Conservation (phyloP, 1,284 basidiomycete genomes). For the Volvariella volvacea region DNA sequence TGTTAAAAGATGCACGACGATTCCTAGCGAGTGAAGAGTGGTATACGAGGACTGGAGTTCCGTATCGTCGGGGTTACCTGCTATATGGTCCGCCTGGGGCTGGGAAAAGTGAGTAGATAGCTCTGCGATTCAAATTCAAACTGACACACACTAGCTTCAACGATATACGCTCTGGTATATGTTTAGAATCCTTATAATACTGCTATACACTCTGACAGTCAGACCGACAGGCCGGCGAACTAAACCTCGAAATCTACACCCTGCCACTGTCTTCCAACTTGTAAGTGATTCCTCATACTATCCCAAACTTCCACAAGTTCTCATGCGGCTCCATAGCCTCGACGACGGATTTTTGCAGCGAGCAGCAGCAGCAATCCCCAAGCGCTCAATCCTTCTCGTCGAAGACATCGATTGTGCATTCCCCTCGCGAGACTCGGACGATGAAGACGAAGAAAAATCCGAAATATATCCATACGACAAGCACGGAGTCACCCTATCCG, state of each 20-base stretch:
- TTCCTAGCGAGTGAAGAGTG: conserved; percentile 44
- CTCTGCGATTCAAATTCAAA: too few species aligned
- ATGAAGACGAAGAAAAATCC: conserved; percentile 16
- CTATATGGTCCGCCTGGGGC: conserved; percentile 50
- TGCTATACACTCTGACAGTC: background rate
- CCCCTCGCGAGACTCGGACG: conserved; percentile 35
- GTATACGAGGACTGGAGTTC: conserved; percentile 47
- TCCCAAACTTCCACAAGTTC: background rate
- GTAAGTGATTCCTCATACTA: conserved; percentile 25
- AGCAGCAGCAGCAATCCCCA: conserved; percentile 38
- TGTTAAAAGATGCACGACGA: conserved; percentile 41
- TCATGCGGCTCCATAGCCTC: background rate
- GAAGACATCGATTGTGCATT: conserved; percentile 55
- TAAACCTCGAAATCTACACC: conserved; percentile 54
- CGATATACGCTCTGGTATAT: conserved; percentile 47
- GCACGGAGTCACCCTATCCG: conserved; percentile 38
- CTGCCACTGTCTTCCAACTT: conserved; percentile 43
- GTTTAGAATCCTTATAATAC: background rate
- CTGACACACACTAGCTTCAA: too few species aligned
- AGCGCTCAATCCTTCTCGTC: conserved; percentile 41
- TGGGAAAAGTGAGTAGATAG: conserved; percentile 41
- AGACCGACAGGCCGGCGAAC: conserved; percentile 45
- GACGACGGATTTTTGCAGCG: conserved; percentile 34
- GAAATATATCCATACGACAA: conserved; percentile 2
- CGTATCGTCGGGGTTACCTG: conserved; percentile 47